Base-by-base conservation (phyloP, 257 asterid species). In the Mitragyna speciosa region DNA sequence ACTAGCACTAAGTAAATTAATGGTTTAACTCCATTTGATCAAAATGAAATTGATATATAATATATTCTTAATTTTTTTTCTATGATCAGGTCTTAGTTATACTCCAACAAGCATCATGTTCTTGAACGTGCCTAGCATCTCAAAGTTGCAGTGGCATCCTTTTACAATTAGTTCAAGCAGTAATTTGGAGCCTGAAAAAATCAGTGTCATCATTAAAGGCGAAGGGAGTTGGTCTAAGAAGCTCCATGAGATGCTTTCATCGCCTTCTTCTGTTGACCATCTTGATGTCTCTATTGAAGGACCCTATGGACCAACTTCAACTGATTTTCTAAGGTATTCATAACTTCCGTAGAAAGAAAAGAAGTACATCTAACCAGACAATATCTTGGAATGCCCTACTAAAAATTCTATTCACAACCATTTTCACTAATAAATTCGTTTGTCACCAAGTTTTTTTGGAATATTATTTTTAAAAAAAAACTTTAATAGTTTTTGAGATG, bases 111-210 rank as follows among this genome's bases (percentile, higher is more conserved):
- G 99, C 89, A 90, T 90, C 52, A 73, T 95, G 82, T 95, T 95
- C 77, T 8, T 95, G 73, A 91, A 91, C 80, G 84, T 93, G 63
- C 96, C 97, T 0, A 87, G 89, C 85, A 86, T 95, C 71, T 95
- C 97, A 2, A 95, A 86, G 84, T 8, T 92, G 78, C 99, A 95
- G 58, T 95, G 99, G 99, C 99, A 95, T 88, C 98, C 99, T 15
- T 93, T 95, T 43, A 93, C 96, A 4, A 80, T 93, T 54, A 84
- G 76, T 82, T 95, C 99, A 20, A 93, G 89, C 80, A 92, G 97
- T 75, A 82, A 72, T 73, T 76, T 93, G 82, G 99, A 95, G 80
- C 77, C 88, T 1, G 98, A 95, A 48, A 91, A 83, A 83, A 83
- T 95, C 0, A 92, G 97, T 67, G 90, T 92, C 41, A 81, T 87